phyloP scores from a whole-genome alignment of 768 basidiomycete genomes.

The Gymnopilus junonius region DNA sequence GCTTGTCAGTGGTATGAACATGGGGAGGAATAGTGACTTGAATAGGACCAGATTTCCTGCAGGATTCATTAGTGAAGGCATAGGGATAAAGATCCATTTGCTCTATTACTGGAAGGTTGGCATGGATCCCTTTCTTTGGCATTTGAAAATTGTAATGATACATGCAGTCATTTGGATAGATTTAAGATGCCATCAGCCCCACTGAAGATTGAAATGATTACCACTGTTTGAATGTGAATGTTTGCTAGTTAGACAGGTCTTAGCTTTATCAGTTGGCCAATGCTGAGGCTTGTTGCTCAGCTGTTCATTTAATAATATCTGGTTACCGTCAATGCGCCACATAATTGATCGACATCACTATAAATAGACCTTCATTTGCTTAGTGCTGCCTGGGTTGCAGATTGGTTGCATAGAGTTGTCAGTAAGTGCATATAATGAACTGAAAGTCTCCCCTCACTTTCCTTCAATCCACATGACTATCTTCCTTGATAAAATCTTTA shows the following conservation, averaged over 20 bases:
- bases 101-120: slow-evolving; percentile 31
- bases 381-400: slow-evolving; percentile 45
- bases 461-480: background rate
- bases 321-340: no score
- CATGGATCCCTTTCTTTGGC: slow-evolving; percentile 23
- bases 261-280: no score
- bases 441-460: no score
- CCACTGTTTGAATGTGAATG: no score
- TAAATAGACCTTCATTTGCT: no score
- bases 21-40: slow-evolving; percentile 32
- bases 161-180: no score
- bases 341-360: no score
- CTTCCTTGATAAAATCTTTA: background rate
- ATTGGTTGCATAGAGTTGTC: slow-evolving; percentile 3
- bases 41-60: slow-evolving; percentile 35
- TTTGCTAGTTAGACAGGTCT: no score
- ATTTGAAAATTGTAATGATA: background rate
- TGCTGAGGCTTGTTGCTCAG: no score
- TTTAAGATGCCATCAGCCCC: background rate
- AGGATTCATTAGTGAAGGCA: slow-evolving; percentile 26
- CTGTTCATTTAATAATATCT: no score
- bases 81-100: slow-evolving; percentile 31
- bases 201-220: no score
- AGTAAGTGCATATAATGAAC: background rate
- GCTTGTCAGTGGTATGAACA: slow-evolving; percentile 28